Evolutionary conservation across 1,284 basidiomycete genomes (phyloP).

Genomic region (Moesziomyces sp.): DNA sequence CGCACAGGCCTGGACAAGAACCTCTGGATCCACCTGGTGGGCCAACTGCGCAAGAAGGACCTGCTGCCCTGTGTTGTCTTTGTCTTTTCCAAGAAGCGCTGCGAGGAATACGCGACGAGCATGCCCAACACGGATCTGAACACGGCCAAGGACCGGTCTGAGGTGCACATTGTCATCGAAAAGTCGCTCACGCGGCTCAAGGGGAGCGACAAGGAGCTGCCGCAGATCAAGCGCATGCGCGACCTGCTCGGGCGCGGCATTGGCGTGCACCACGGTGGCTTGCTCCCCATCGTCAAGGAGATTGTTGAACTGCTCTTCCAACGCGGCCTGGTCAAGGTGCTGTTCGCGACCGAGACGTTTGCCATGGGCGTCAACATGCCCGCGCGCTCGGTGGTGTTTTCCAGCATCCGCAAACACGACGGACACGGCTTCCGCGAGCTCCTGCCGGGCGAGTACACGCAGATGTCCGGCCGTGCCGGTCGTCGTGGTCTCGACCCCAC

Average conservation of each 20-base stretch:
- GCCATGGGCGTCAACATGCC: conserved; percentile 99
- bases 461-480: conserved; percentile 98
- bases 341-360: conserved; percentile 99
- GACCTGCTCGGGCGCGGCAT: conserved; percentile 91
- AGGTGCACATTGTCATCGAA: conserved; percentile 93
- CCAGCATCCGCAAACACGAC: conserved; percentile 94
- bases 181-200: conserved; percentile 89
- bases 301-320: conserved; percentile 93
- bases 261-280: conserved; percentile 95
- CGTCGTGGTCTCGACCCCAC: conserved; percentile 93
- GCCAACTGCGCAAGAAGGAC: conserved; percentile 83
- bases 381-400: conserved; percentile 95
- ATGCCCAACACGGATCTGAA: conserved; percentile 89
- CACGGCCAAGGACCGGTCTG: conserved; percentile 87
- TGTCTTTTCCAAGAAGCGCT: conserved; percentile 94
- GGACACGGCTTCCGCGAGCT: conserved; percentile 87
- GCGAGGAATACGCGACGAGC: conserved; percentile 93
- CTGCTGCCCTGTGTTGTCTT: conserved; percentile 95
- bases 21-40: conserved; percentile 91
- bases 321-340: conserved; percentile 91
- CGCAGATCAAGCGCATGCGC: conserved; percentile 91
- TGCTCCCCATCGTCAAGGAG: conserved; percentile 96
- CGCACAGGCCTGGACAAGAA: conserved; percentile 80
- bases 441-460: conserved; percentile 78
- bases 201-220: conserved; percentile 87